Base-by-base conservation (phyloP, 202 grass and related monocot species). In the Digitaria exilis region DNA sequence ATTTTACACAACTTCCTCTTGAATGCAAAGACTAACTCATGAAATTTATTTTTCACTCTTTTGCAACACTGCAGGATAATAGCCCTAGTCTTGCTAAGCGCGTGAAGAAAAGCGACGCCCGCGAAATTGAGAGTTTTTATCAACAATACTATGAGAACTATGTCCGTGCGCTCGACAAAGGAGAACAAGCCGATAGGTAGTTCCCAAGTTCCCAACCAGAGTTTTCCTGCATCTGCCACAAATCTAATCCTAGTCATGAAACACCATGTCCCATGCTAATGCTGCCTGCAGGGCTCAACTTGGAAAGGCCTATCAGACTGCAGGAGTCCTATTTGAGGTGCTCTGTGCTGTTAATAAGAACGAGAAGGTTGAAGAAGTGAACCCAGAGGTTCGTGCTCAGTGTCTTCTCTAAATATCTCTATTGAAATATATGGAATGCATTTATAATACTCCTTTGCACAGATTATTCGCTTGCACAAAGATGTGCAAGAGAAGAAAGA, bases 91-190 rank as follows among this genome's bases (percentile, higher is more conserved):
- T 98, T 14, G 62, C 85, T 25, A 95, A 95, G 74, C 89, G 92
- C 6, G 79, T 98, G 73, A 98, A 98, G 86, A 98, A 98, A 76
- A 95, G 80, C 12, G 96, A 98, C 49, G 93, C 96, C 17, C 78
- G 91, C 4, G 96, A 98, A 88, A 98, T 95, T 0, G 96, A 95
- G 91, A 98, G 96, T 80, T 98, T 94, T 71, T 98, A 98, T 79
- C 96, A 98, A 65, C 90, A 95, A 72, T 98, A 98, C 61, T 95
- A 98, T 37, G 93, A 98, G 80, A 90, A 98, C 54, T 98, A 98
- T 52, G 93, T 95, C 45, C 89, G 93, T 57, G 87, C 96, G 65
- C 85, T 98, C 12, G 92, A 98, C 87, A 89, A 88, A 88, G 96
- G 89, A 80, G 91, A 95, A 85, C 90, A 98, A 98, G 96, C 93